Base-by-base conservation (phyloP, 495 filamentous ascomycete genomes). In the Amorphotheca resinae region DNA sequence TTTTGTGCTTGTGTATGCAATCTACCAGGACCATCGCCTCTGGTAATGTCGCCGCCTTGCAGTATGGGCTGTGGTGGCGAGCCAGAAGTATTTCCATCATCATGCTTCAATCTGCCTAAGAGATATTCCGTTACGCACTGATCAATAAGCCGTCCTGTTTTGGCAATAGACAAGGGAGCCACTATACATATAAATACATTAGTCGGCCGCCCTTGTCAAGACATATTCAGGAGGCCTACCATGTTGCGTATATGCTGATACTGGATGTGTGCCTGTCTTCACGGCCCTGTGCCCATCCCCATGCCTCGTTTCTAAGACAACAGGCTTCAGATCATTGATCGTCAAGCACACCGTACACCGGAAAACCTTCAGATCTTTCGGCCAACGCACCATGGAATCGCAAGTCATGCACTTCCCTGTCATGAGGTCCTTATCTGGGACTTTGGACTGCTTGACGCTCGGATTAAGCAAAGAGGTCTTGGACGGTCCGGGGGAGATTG, bases 281-380 rank as follows among this genome's bases (percentile, higher is more conserved):
- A 14, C 36, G 16, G 33, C 7, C 41, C 53, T 44, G 7, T 49
- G 45, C 3, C 48, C 46, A 42, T 50, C 49, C 26, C 42, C 52
- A 39, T 38, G 37, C 28, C 46, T 37, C 14, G 40, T 49, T 38
- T 52, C 50, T 33, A 56, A 23, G 5, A 33, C 15, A 25, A 56
- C 30, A 17, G 75, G 75, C 45, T 74, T 72, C 36, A 94, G 56
- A 55, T 94, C 87, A 51, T 91, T 94, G 52, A 95, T 75, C 36
- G 82, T 93, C 52, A 86, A 64, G 60, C 88, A 95, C 36, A 82
- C 76, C 23, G 83, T 82, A 60, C 88, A 95, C 51, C 85, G 72
- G 62, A 88, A 95, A 32, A 80, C 68, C 20, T 72, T 70, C 50
- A 89, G 57, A 43, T 79, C 69, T 45, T 70, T 73, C n/a, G 88